A percentile compares a stretch with the other conserved stretches of the same genome.
Conservation (phyloP, 805 yeast genomes). For the Ogataea haglerorum region DNA sequence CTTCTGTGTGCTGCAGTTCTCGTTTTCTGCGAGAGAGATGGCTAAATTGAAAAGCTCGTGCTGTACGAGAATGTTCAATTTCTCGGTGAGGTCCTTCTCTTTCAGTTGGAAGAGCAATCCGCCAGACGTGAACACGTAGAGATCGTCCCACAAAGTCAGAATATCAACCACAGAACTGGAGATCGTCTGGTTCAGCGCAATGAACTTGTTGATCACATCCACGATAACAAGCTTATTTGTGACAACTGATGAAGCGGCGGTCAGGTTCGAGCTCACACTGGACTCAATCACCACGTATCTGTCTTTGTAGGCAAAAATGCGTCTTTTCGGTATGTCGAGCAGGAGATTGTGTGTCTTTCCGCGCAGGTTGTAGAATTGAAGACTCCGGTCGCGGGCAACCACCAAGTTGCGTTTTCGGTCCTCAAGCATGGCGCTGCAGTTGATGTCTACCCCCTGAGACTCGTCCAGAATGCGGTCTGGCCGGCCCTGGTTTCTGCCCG, state of each 20-base stretch:
- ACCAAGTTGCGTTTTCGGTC: conserved; percentile 39
- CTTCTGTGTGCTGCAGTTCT: conserved; percentile 25
- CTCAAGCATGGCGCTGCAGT: conserved; percentile 40
- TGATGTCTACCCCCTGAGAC: conserved; percentile 46
- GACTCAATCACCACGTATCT: conserved; percentile 61
- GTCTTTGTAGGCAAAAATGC: conserved; percentile 39
- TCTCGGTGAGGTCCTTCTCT: conserved; percentile 65
- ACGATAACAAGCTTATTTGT: conserved; percentile 62
- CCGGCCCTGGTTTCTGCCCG: conserved; percentile 72
- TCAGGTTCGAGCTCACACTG: conserved; percentile 38
- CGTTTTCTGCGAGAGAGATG: conserved; percentile 54
- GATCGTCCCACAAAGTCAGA: conserved; percentile 52
- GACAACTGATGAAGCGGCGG: conserved; percentile 20
- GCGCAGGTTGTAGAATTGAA: conserved; percentile 57
- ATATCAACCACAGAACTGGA: conserved; percentile 60
- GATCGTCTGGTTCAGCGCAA: conserved; percentile 68
- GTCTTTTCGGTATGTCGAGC: conserved; percentile 55
- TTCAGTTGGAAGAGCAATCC: conserved; percentile 68
- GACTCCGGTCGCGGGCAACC: conserved; percentile 60
- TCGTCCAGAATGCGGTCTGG: conserved; percentile 47
- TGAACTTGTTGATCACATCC: conserved; percentile 65
- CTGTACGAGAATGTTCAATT: conserved; percentile 63
- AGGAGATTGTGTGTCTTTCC: conserved; percentile 54
- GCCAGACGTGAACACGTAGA: conserved; percentile 66
- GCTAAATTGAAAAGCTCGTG: conserved; percentile 74